Conservation (phyloP, 768 basidiomycete genomes). For the Chalciporus chontae region DNA sequence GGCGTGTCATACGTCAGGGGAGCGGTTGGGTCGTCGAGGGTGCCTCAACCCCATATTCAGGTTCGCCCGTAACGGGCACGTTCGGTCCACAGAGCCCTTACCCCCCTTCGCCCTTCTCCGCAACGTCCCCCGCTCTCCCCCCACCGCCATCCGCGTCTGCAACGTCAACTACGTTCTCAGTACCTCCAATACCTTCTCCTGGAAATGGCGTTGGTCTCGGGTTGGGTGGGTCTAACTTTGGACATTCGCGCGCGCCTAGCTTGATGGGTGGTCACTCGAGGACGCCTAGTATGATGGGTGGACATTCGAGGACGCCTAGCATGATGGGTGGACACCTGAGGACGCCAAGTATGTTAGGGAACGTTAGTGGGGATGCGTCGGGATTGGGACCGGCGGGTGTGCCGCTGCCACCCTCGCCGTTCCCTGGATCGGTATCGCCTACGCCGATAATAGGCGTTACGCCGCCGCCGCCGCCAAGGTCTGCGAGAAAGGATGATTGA, state of each 20-base stretch:
- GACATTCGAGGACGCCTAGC: slow-evolving; percentile 19
- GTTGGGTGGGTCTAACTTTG: slow-evolving; percentile 23
- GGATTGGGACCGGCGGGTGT: slow-evolving; percentile 6
- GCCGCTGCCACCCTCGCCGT: slow-evolving; percentile 22
- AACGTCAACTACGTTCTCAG: slow-evolving; percentile 28
- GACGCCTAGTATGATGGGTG: slow-evolving; percentile 22
- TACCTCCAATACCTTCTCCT: slow-evolving; percentile 21
- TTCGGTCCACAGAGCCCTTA: slow-evolving; percentile 27
- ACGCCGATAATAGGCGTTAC: slow-evolving; percentile 8
- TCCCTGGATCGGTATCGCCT: slow-evolving; percentile 14
- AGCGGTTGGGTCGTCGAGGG: slow-evolving; percentile 60
- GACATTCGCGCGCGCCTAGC: slow-evolving; percentile 14
- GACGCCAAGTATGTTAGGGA: slow-evolving; percentile 4
- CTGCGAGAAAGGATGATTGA: slow-evolving; percentile 28
- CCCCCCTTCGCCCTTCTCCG: slow-evolving; percentile 32
- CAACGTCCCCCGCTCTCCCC: slow-evolving; percentile 1
- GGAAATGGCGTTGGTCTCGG: slow-evolving; percentile 27
- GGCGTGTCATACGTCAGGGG: slow-evolving; percentile 54
- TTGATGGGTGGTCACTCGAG: slow-evolving; percentile 16
- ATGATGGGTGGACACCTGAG: slow-evolving; percentile 15
- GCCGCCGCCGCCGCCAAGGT: slow-evolving; percentile 20
- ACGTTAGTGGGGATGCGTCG: slow-evolving; percentile 11
- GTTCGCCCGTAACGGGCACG: slow-evolving; percentile 33
- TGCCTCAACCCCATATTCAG: slow-evolving; percentile 31
- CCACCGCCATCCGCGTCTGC: slow-evolving; percentile 8